Base-by-base conservation (phyloP, 768 basidiomycete genomes). In the Lentinula aciculospora region DNA sequence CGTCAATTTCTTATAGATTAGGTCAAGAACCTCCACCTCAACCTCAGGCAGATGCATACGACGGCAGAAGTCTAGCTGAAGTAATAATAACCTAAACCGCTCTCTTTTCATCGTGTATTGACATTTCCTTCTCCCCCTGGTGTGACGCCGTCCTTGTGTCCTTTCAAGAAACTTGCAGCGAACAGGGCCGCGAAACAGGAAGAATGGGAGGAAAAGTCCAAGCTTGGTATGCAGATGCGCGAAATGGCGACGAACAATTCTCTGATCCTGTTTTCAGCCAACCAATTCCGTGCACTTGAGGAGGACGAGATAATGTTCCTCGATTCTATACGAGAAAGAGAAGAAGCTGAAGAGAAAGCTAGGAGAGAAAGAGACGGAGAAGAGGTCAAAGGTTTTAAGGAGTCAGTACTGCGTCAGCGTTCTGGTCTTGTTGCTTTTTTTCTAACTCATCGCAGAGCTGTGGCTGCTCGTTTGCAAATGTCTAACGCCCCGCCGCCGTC, bases 151-250 rank as follows among this genome's bases (percentile, higher is more conserved):
- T 56, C 56, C 12, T 54, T 72, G 42, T 23, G 6, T 23, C 21
- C 13, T 29, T 36, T 27, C 25, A 21, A 94, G 91, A 92, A 92
- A 91, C 78, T 94, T 58, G 92, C 92, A 63, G 89, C 90, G 44
- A 94, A 94, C 69, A 89, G 82, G 79, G 90, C 90, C 65, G 90
- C 89, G 62, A 92, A 93, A 70, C 90, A 94, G 72, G 92, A 94
- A 69, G 89, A 94, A 82, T 94, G 90, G 89, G 92, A 94, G 67
- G 89, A 92, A 69, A 89, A 89, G 68, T 90, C 84, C 60, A 92
- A 92, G 69, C 81, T 94, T 72, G 79, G 71, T 72, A 23, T 46
- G 25, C 48, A 7, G 2, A 48, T 21, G 13, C 21, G 36, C 17
- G 17, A 23, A 27, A 23, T 10, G 27, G 28, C 56, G 17, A 44